Base-by-base conservation (phyloP, 768 basidiomycete genomes). In the Rhodotorula taiwanensis region DNA sequence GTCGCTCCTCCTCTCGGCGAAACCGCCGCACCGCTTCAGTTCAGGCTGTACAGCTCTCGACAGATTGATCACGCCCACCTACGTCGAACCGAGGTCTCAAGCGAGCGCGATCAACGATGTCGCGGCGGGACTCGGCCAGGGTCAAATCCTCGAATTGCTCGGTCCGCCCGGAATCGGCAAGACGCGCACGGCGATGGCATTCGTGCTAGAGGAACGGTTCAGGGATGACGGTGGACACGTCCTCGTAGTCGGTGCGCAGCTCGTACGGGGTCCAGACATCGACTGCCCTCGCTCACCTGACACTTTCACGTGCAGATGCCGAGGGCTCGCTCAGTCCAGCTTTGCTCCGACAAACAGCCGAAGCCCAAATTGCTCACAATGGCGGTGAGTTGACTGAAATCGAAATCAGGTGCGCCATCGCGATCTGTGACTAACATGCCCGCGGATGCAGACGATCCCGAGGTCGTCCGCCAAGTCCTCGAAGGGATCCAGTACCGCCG, bases 161-260 rank as follows among this genome's bases (percentile, higher is more conserved):
- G 65, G 65, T 2, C 65, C 65, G 23, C 52, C 65, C 0, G 65
- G 65, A 5, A 42, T 61, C 16, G 65, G 65, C 21, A 66, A 66
- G 42, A 49, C 59, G 44, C 15, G 60, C 28, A 48, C 52, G 3
- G n/a, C 28, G 39, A 25, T 66, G 41, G 65, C 55, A 1, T 66
- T 66, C 39, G 56, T 42, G 3, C 44, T 66, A 2, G 55, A 39
- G 1, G 65, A 60, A 28, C 44, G 55, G 16, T 61, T 61, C 52
- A 25, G 28, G 6, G 39, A 39, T 1, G 53, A 55, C 21, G 59
- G 51, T 4, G 55, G 59, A 28, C 42, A 49, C 18, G 59, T 60
- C 4, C 55, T 61, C 43, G 42, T 59, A 0, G 23, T 64, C 9
- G 63, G 63, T 59, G 48, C 58, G 62, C 44, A 13, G 15, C 9